Percentiles rank a stretch among this genome's conserved stretches.
phyloP scores from a whole-genome alignment of 352 stramenopile species.

The Globisporangium camurandrum region DNA sequence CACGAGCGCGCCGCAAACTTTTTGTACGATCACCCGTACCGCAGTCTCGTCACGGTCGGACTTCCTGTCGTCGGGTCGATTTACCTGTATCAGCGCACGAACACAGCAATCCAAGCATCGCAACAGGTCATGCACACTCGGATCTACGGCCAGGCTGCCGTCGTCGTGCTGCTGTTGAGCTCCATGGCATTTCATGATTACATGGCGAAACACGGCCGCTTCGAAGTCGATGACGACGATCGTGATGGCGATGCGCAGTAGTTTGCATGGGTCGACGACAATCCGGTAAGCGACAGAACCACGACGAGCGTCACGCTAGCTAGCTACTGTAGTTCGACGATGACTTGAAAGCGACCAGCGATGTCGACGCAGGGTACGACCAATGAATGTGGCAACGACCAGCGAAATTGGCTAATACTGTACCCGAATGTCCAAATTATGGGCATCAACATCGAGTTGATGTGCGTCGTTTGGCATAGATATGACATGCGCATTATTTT shows the following conservation, averaged over 20 bases:
- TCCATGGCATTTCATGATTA: conserved; percentile 84
- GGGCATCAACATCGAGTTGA: too few species aligned
- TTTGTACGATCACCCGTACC: conserved; percentile 79
- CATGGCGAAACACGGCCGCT: conserved; percentile 61
- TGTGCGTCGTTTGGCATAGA: too few species aligned
- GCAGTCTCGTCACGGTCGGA: conserved; percentile 40
- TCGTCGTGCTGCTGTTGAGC: conserved; percentile 60
- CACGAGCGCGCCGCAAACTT: conserved; percentile 69
- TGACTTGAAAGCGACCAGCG: too few species aligned
- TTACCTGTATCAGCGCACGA: conserved; percentile 59
- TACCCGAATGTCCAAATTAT: too few species aligned
- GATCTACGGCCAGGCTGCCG: conserved; percentile 67
- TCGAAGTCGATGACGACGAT: conserved; percentile 22
- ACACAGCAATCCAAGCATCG: conserved; percentile 58
- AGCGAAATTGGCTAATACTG: too few species aligned
- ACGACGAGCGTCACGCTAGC: too few species aligned
- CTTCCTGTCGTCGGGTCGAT: conserved; percentile 56
- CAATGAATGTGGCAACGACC: too few species aligned
- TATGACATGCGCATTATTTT: too few species aligned
- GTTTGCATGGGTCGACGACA: too few species aligned
- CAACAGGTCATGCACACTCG: conserved; percentile 86
- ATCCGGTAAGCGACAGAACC: too few species aligned
- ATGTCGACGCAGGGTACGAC: too few species aligned
- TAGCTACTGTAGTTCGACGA: too few species aligned
- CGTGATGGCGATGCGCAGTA: background rate